phyloP scores from a whole-genome alignment of 2,329 filamentous ascomycete species.

The Bimuria novae-zelandiae region DNA sequence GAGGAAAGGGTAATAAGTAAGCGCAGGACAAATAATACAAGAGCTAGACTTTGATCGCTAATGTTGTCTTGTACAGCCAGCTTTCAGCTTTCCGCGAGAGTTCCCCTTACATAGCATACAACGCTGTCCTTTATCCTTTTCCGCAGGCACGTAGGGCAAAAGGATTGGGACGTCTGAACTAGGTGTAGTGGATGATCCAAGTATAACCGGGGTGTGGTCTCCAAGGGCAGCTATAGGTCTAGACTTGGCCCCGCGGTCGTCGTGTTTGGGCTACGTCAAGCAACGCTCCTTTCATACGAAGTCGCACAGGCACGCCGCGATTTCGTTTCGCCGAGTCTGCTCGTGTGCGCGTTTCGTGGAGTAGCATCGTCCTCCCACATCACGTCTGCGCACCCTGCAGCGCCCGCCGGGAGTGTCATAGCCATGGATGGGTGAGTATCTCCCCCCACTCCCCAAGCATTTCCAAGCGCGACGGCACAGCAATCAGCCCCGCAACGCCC shows the following conservation, averaged over 20 bases:
- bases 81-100: no score
- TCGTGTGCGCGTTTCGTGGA: not conserved
- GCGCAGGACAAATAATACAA: no score
- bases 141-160: not conserved
- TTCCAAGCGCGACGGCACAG: constrained; percentile 2
- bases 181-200: not conserved
- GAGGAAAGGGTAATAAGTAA: no score
- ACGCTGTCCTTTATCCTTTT: no score
- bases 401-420: constrained; percentile 18
- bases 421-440: constrained; percentile 44
- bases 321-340: not conserved
- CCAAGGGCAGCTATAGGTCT: not conserved
- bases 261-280: constrained; percentile 3
- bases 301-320: constrained; percentile 5
- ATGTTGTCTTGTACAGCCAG: no score
- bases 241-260: not conserved
- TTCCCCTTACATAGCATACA: no score
- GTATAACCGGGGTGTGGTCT: not conserved
- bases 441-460: no score
- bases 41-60: no score
- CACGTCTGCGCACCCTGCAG: constrained; percentile 3
- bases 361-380: constrained; percentile 3
- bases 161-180: not conserved
- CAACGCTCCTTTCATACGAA: not conserved
- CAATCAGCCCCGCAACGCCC: constrained; percentile 14